Evolutionary conservation across 2,329 filamentous ascomycete species (phyloP).

Genomic region (Colletotrichum sp.): DNA sequence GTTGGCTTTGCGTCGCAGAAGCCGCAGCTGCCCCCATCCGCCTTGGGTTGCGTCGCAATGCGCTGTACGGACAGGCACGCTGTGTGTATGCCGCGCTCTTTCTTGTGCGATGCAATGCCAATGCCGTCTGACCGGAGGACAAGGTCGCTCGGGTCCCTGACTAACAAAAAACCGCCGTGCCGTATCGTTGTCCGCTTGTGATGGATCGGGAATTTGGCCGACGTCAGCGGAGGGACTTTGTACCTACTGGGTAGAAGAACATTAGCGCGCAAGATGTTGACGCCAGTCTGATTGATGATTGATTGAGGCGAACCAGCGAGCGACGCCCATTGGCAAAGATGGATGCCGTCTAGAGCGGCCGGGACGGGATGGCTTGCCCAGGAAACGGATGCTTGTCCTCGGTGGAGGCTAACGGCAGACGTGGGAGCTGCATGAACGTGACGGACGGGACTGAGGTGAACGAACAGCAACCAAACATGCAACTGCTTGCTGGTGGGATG

Average conservation of each 20-base stretch:
- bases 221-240: constrained; percentile 12
- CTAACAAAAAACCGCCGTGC: background rate
- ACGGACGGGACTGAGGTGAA: background rate
- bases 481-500: background rate
- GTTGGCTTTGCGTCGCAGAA: background rate
- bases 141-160: background rate
- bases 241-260: background rate
- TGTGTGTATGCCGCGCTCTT: background rate
- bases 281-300: background rate
- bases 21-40: background rate
- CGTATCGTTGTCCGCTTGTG: background rate
- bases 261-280: background rate
- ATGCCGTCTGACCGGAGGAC: background rate
- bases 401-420: background rate
- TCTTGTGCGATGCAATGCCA: background rate
- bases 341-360: background rate
- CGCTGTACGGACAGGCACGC: background rate
- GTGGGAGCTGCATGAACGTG: background rate
- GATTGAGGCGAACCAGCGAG: background rate
- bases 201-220: constrained; percentile 4
- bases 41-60: background rate
- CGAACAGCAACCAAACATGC: background rate
- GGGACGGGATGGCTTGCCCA: background rate
- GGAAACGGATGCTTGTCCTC: background rate
- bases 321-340: background rate